These are phyloP conservation scores for Phytophthora gonapodyides DNA, from an alignment of 352 stramenopile species.

Conservation along the genomic window DNA sequence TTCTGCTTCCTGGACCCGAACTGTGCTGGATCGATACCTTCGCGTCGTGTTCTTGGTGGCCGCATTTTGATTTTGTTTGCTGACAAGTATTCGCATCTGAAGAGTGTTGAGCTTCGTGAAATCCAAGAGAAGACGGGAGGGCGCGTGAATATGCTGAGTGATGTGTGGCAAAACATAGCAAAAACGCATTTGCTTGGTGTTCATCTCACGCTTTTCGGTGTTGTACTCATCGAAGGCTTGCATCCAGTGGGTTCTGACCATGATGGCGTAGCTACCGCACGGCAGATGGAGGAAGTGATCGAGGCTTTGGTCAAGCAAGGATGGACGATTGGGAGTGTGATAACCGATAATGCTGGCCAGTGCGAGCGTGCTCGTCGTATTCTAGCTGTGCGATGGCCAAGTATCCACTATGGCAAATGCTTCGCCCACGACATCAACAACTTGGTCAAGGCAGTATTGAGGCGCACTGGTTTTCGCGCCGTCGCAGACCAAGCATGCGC, in stretches of 20 bases:
- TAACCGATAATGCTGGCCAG: conserved; percentile 19
- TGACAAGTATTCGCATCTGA: no score
- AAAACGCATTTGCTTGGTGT: conserved; percentile 14
- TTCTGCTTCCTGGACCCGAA: no score
- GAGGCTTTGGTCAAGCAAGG: not conserved
- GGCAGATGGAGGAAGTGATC: conserved; percentile 8
- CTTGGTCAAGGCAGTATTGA: conserved; percentile 5
- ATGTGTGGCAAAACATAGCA: conserved; percentile 11
- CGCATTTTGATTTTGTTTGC: no score
- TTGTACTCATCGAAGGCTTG: not conserved
- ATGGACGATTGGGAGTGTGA: conserved; percentile 12
- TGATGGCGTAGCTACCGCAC: conserved; percentile 5
- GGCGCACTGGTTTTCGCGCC: not conserved
- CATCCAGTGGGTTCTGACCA: conserved; percentile 8
- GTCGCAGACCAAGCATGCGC: conserved; percentile 10
- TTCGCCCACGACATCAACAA: conserved; percentile 23
- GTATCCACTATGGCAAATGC: conserved; percentile 6
- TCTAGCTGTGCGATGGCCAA: conserved; percentile 8
- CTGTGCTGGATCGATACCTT: no score
- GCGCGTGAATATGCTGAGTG: conserved; percentile 5
- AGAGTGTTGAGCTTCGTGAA: no score
- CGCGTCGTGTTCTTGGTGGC: no score
- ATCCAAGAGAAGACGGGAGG: not conserved
- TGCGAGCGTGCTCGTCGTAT: conserved; percentile 13
- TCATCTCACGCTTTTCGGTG: conserved; percentile 10